Evolutionary conservation across 176 grass and related monocot genomes (phyloP), one percentile per base, ranked within the genome.

Genomic region (Chrysopogon serrulatus): DNA sequence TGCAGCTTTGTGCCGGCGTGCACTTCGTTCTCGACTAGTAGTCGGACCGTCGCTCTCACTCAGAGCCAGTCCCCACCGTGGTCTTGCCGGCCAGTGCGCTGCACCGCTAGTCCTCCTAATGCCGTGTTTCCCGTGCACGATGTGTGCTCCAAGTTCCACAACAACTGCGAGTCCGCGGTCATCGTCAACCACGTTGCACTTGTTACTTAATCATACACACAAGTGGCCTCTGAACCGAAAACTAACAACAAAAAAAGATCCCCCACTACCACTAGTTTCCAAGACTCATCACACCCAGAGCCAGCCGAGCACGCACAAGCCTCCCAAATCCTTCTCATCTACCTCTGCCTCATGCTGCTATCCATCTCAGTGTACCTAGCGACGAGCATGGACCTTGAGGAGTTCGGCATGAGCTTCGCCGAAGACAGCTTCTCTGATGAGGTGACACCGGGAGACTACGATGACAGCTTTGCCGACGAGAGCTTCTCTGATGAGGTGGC

Each of bases 121-220:
- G 43, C 91, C 91, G 31, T 72, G 33, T 39, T 78, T 68, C 16
- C 0, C 85, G 21, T 63, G 45, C 27, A 68, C 73, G 37, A 71
- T 13, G 33, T 81, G 68, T 34, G 43, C 30, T 41, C 83, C 79
- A 23, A 83, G 88, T 66, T 83, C 90, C 39, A 86, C 88, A 1
- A 53, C 67, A 32, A 54, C 48, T 23, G 1, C 32, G 64, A 68
- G 32, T 81, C 32, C 23, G 11, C 16, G 26, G 76, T 79, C 64
- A 18, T 34, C 73, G 48, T 75, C 73, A 56, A 56, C 48, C 4
- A 32, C 68, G 36, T n/a, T 23, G 23, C 34, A 41, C 21, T 9
- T 17, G 13, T 6, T 17, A 26, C 4, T 42, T 13, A 26, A 24
- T 40, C 23, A 43, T 40, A n/a, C 41, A 7, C 27, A 2, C 36